phyloP scores from a whole-genome alignment of 2,329 filamentous ascomycete species.

The Annulohypoxylon truncatum region DNA sequence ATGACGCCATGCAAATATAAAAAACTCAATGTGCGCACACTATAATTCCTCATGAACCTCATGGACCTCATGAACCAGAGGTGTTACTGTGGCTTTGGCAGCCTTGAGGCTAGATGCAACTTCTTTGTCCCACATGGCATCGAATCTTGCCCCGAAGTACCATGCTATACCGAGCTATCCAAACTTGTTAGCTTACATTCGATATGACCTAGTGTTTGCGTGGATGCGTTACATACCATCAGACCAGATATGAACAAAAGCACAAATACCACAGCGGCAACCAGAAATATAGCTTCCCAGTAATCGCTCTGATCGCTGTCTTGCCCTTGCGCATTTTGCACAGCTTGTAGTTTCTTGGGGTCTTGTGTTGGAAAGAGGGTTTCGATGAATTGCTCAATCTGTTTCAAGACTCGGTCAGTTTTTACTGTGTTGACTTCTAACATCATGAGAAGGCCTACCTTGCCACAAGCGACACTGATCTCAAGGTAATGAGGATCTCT shows the following conservation, averaged over 20 bases:
- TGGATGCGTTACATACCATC: constrained; percentile 74
- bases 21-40: constrained; percentile 8
- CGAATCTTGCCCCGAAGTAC: constrained; percentile 84
- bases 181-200: constrained; percentile 28
- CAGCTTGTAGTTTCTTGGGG: constrained; percentile 66
- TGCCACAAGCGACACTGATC: constrained; percentile 90
- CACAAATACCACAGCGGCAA: constrained; percentile 73
- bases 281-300: constrained; percentile 73
- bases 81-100: constrained; percentile 35
- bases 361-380: constrained; percentile 89
- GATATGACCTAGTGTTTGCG: neutral
- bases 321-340: constrained; percentile 54
- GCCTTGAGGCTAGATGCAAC: constrained; percentile 55
- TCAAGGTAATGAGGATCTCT: constrained; percentile 91
- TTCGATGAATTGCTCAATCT: constrained; percentile 97
- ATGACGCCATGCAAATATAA: constrained; percentile 49
- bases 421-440: neutral
- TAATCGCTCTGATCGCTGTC: constrained; percentile 61
- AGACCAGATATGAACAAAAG: constrained; percentile 75
- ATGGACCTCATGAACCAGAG: constrained; percentile 45
- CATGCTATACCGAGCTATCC: constrained; percentile 79
- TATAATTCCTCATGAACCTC: constrained; percentile 49
- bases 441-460: constrained; percentile 62
- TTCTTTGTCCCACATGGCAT: constrained; percentile 67
- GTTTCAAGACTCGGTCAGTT: constrained; percentile 27